A percentile compares a stretch with the other conserved stretches of the same genome.
phyloP scores from a whole-genome alignment of 306 rosid genomes.

The Aeschynomene evenia region DNA sequence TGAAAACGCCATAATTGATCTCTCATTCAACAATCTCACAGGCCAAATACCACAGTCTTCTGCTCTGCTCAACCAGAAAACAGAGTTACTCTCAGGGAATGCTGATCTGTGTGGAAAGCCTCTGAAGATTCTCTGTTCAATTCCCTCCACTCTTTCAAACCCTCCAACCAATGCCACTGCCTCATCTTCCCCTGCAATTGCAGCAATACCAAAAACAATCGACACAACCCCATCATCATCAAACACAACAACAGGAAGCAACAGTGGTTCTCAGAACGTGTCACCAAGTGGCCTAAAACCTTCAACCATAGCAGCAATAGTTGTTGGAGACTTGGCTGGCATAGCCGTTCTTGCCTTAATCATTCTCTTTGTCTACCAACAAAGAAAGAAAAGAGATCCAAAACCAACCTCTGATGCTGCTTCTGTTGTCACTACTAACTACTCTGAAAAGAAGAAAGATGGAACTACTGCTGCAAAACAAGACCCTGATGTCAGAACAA shows the following conservation, averaged over 20 bases:
- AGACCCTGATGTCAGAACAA: constrained; percentile 22
- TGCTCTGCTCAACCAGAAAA: constrained; percentile 56
- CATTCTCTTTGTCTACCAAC: constrained; percentile 61
- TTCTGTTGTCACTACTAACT: background rate
- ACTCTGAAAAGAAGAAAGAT: constrained; percentile 34
- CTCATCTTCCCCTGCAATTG: constrained; percentile 80
- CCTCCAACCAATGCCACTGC: constrained; percentile 54
- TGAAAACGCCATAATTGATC: constrained; percentile 62
- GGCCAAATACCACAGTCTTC: constrained; percentile 65
- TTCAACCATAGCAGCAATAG: constrained; percentile 66
- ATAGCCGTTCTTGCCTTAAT: constrained; percentile 46
- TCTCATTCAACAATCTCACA: constrained; percentile 79
- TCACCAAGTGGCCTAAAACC: constrained; percentile 60
- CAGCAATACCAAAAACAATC: constrained; percentile 79
- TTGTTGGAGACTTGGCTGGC: constrained; percentile 74
- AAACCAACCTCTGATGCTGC: background rate
- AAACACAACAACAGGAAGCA: constrained; percentile 27
- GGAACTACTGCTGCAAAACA: constrained; percentile 24
- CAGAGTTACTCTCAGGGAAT: constrained; percentile 62
- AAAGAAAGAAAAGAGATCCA: constrained; percentile 41
- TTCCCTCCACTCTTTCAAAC: constrained; percentile 67
- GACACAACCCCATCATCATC: constrained; percentile 43
- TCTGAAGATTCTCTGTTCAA: constrained; percentile 58
- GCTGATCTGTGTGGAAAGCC: constrained; percentile 84
- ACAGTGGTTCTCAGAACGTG: constrained; percentile 33